Evolutionary conservation across 768 basidiomycete genomes (phyloP).

Genomic region (Lactarius sanguifluus): DNA sequence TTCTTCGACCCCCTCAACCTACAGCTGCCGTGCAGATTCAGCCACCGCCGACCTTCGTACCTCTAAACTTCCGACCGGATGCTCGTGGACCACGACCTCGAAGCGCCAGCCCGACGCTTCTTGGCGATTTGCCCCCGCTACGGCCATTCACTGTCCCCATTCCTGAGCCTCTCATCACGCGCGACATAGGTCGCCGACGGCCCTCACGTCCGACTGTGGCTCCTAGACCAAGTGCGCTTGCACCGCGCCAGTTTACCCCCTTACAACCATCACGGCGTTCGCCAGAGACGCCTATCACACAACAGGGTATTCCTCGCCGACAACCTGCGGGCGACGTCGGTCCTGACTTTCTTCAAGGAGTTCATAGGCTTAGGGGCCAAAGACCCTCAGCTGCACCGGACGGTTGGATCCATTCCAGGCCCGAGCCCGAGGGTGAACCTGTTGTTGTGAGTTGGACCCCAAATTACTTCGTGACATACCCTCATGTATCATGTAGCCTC

Average conservation of each 20-base stretch:
- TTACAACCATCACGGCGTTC: not conserved
- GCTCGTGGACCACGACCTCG: constrained; percentile 41
- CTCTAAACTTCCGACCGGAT: constrained; percentile 54
- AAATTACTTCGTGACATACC: too few species aligned
- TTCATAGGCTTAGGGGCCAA: not conserved
- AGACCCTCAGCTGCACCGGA: not conserved
- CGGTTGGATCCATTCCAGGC: constrained; percentile 9
- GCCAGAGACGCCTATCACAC: not conserved
- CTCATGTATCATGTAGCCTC: constrained; percentile 13
- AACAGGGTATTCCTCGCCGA: not conserved
- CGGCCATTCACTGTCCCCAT: constrained; percentile 29
- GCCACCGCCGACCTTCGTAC: constrained; percentile 52
- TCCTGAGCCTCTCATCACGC: constrained; percentile 18
- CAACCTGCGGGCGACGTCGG: constrained; percentile 1
- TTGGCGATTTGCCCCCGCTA: constrained; percentile 34
- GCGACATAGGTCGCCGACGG: constrained; percentile 19
- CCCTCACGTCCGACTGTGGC: not conserved
- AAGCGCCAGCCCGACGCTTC: constrained; percentile 43
- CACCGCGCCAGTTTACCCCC: not conserved
- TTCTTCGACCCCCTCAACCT: constrained; percentile 50
- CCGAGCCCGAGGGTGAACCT: not conserved
- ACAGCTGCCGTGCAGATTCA: constrained; percentile 43
- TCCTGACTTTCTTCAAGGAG: not conserved
- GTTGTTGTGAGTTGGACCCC: constrained; percentile 1
- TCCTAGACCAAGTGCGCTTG: constrained; percentile 3